These are phyloP conservation scores for Arachnomyces sp. DNA, from an alignment of 2,329 filamentous ascomycete species.

Conservation along the genomic window DNA sequence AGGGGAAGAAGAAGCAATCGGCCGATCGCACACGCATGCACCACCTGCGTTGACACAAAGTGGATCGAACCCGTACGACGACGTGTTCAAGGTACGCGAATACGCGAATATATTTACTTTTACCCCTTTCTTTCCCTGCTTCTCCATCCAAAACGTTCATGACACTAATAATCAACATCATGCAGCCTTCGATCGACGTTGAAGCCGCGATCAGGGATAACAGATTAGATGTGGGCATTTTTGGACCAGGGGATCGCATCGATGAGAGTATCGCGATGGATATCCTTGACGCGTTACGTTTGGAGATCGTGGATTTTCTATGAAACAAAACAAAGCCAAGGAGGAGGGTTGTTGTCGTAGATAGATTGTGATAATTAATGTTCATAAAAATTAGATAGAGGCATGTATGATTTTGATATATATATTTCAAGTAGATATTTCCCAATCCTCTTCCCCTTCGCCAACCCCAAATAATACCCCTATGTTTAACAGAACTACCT, in stretches of 20 bases:
- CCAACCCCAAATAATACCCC: conserved; percentile 1
- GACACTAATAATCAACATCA: neutral
- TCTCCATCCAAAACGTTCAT: neutral
- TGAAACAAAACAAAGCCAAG: neutral
- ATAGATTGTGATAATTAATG: too few species aligned
- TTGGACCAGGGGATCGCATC: conserved; percentile 33
- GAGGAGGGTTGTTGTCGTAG: too few species aligned
- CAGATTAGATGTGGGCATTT: conserved; percentile 47
- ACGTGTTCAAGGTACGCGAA: conserved; percentile 15
- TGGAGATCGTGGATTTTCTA: conserved; percentile 8
- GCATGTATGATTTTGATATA: too few species aligned
- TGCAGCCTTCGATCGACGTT: conserved; percentile 47
- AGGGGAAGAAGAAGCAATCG: too few species aligned
- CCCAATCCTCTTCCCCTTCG: too few species aligned
- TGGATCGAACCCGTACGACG: conserved; percentile 1
- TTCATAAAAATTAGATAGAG: too few species aligned
- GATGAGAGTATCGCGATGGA: conserved; percentile 6
- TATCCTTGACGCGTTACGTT: conserved; percentile 13
- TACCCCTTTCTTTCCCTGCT: too few species aligned
- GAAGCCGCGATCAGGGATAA: conserved; percentile 46
- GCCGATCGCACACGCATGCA: too few species aligned
- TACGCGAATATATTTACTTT: neutral
- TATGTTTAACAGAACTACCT: neutral
- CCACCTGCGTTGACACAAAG: too few species aligned
- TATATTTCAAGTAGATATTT: too few species aligned